Conservation (phyloP, 495 filamentous ascomycete genomes). For the Lepidopterella palustris region DNA sequence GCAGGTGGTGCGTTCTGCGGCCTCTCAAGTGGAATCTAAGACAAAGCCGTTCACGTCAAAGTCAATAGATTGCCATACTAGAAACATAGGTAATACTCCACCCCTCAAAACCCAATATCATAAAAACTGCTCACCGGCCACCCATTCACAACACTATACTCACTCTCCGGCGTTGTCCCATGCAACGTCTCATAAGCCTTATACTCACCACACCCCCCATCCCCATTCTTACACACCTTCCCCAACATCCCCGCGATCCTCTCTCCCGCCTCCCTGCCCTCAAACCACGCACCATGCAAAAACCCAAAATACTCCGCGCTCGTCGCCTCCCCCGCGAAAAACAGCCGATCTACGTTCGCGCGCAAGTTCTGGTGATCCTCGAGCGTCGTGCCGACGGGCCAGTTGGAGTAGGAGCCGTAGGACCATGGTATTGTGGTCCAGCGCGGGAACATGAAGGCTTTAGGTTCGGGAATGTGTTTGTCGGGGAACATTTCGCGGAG, state of each 20-base stretch:
- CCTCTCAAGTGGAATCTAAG: too few relatives aligned
- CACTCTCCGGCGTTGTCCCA: constrained; percentile 24
- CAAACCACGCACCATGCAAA: constrained; percentile 61
- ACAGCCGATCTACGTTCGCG: constrained; percentile 58
- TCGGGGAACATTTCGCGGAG: constrained; percentile 61
- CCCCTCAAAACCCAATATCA: neutral
- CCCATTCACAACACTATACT: constrained; percentile 29
- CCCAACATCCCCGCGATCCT: constrained; percentile 44
- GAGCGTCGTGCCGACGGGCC: constrained; percentile 59
- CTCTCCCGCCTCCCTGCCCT: constrained; percentile 50
- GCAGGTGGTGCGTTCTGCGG: too few relatives aligned
- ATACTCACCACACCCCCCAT: constrained; percentile 23
- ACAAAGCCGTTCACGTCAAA: too few relatives aligned
- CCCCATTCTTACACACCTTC: constrained; percentile 21
- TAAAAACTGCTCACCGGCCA: constrained; percentile 28
- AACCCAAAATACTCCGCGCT: constrained; percentile 66
- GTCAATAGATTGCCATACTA: too few relatives aligned
- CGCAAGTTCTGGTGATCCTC: constrained; percentile 68
- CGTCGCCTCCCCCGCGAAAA: constrained; percentile 68
- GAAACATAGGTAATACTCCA: neutral
- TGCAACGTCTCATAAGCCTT: constrained; percentile 24
- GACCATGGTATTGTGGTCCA: constrained; percentile 64
- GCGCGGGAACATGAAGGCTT: constrained; percentile 62
- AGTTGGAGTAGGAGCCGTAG: constrained; percentile 67
- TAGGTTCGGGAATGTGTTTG: constrained; percentile 56